Evolutionary conservation across 805 yeast genomes (phyloP).

Genomic region (Ascoidea rubescens): DNA sequence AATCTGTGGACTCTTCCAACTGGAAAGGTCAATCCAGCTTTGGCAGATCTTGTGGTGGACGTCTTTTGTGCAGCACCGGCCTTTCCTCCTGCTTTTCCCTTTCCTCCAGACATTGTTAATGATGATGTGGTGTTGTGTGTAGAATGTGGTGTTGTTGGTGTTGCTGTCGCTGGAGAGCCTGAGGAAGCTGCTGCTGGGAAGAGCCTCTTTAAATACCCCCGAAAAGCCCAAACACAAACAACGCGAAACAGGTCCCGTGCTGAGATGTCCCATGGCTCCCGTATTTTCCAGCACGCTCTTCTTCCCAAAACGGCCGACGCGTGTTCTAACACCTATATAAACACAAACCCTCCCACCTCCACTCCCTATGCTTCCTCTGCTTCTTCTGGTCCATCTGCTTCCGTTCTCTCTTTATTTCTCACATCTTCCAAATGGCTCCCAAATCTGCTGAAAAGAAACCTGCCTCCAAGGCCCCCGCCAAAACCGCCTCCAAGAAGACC

Average conservation of each 20-base stretch:
- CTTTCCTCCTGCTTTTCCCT: constrained; percentile 88
- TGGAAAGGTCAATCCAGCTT: constrained; percentile 98
- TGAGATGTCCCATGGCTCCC: background rate
- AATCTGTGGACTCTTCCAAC: constrained; percentile 98
- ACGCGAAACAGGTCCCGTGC: background rate
- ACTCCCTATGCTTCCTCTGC: background rate
- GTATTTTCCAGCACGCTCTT: background rate
- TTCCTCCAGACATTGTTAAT: constrained; percentile 48
- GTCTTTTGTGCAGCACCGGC: constrained; percentile 76
- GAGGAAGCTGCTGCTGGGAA: too few relatives aligned
- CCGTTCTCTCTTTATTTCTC: background rate
- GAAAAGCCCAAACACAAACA: too few relatives aligned
- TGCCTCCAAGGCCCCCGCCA: constrained; percentile 97
- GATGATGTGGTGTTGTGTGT: too few relatives aligned
- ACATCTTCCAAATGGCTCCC: constrained; percentile 42
- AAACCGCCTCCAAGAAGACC: constrained; percentile 88
- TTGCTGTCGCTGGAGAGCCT: too few relatives aligned
- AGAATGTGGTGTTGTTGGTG: too few relatives aligned
- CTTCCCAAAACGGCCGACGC: background rate
- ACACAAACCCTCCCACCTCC: too few relatives aligned
- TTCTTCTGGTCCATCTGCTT: background rate
- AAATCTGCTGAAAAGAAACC: constrained; percentile 34
- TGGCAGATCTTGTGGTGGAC: constrained; percentile 94
- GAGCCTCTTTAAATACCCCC: too few relatives aligned
- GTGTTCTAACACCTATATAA: background rate